Percentiles rank a stretch among this genome's conserved stretches.
Evolutionary conservation across 805 yeast species (phyloP).

Genomic region (Candida ponderosae): DNA sequence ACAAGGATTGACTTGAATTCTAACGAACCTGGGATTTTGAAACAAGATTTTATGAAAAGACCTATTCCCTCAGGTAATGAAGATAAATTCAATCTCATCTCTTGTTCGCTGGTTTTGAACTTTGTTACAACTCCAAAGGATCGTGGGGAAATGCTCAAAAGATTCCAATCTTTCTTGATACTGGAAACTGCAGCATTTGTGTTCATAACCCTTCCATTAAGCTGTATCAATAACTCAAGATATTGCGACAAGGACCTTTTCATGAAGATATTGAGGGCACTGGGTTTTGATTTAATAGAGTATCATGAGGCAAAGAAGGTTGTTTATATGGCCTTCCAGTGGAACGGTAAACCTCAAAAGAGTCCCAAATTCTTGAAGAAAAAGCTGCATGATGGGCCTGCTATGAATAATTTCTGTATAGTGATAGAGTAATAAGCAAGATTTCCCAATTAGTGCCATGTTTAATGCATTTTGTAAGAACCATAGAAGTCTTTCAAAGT

Average conservation of each 20-base stretch:
- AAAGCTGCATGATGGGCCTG: slow-evolving; percentile 47
- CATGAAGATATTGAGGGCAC: slow-evolving; percentile 36
- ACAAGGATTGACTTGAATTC: slow-evolving; percentile 77
- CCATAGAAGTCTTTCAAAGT: not conserved
- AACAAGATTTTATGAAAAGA: slow-evolving; percentile 82
- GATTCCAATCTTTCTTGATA: slow-evolving; percentile 50
- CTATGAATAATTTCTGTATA: slow-evolving; percentile 67
- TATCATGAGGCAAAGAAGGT: slow-evolving; percentile 61
- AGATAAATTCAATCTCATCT: slow-evolving; percentile 56
- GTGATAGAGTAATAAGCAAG: slow-evolving; percentile 16
- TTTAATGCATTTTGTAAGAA: no score
- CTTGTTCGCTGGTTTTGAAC: slow-evolving; percentile 83
- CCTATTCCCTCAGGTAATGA: slow-evolving; percentile 41
- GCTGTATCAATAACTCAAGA: slow-evolving; percentile 79
- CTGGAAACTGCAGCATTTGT: slow-evolving; percentile 27
- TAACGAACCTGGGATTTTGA: slow-evolving; percentile 59
- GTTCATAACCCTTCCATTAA: slow-evolving; percentile 81
- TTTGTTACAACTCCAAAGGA: slow-evolving; percentile 68
- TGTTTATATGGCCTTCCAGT: slow-evolving; percentile 61
- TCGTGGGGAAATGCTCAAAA: slow-evolving; percentile 71
- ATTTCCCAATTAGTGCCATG: not conserved
- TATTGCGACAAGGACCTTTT: slow-evolving; percentile 48
- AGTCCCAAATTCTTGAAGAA: slow-evolving; percentile 25
- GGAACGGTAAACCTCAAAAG: slow-evolving; percentile 27
- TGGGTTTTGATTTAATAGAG: slow-evolving; percentile 50